Percentiles rank a stretch among this genome's conserved stretches.
These are phyloP conservation scores for Aspergillus homomorphus DNA, from an alignment of 495 filamentous ascomycete genomes.

Conservation along the genomic window DNA sequence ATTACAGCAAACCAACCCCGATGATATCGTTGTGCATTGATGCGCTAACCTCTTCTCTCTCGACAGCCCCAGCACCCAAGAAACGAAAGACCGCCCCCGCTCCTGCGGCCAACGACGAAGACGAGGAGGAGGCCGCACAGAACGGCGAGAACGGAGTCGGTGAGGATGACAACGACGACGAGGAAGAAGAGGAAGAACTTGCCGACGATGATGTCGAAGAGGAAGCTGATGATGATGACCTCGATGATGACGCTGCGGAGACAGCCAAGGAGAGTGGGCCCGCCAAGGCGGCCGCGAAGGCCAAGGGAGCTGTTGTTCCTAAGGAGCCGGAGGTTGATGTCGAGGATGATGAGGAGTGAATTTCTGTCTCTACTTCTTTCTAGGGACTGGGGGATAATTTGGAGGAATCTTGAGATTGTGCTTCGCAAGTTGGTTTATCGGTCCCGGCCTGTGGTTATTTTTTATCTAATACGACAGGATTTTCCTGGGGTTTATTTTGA, in stretches of 20 bases:
- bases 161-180: conserved; percentile 29
- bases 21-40: neutral
- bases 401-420: no score
- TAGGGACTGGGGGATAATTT: neutral
- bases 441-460: no score
- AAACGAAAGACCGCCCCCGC: conserved; percentile 26
- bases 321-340: conserved; percentile 49
- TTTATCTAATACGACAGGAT: no score
- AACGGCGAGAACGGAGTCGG: conserved; percentile 28
- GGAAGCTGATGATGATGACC: conserved; percentile 27
- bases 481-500: no score
- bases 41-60: neutral
- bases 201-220: conserved; percentile 33
- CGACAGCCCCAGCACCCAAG: conserved; percentile 26
- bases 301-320: conserved; percentile 43
- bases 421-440: no score
- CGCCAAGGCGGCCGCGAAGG: conserved; percentile 39
- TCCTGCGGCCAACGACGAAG: conserved; percentile 25
- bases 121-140: conserved; percentile 32
- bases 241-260: conserved; percentile 28
- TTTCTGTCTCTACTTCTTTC: neutral
- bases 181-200: conserved; percentile 34
- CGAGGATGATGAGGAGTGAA: conserved; percentile 30
- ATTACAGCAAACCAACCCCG: neutral
- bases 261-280: conserved; percentile 42